phyloP scores from a whole-genome alignment of 2,329 filamentous ascomycete species.

The Colletotrichum sp. region DNA sequence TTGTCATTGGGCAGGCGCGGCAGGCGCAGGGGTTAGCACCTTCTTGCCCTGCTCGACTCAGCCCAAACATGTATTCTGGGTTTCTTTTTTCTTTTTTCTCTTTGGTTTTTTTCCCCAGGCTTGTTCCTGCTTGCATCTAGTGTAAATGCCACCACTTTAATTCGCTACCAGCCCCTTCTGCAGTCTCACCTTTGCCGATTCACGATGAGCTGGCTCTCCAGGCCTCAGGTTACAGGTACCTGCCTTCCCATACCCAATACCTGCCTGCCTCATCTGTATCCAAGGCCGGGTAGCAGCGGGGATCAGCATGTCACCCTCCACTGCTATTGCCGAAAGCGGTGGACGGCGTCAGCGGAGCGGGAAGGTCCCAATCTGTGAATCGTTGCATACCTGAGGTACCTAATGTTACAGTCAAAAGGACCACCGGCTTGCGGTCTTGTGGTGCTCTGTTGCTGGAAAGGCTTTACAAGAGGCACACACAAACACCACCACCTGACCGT shows the following conservation, averaged over 20 bases:
- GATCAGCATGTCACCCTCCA: neutral
- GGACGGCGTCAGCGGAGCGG: neutral
- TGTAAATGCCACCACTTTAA: neutral
- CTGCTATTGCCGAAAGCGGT: constrained; percentile 2
- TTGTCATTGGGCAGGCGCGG: constrained; percentile 20
- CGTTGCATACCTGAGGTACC: neutral
- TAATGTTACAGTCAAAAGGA: neutral
- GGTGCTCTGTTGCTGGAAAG: neutral
- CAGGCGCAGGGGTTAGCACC: constrained; percentile 12
- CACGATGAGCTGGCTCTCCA: neutral
- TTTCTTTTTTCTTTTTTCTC: neutral
- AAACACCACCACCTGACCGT: neutral
- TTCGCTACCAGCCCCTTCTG: neutral
- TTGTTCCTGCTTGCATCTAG: neutral
- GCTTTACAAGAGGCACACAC: neutral
- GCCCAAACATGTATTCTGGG: constrained; percentile 5
- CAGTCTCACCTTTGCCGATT: neutral
- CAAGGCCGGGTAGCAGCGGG: constrained; percentile 8
- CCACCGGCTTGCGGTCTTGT: neutral
- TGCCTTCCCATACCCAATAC: neutral
- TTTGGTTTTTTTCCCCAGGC: neutral
- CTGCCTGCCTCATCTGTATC: constrained; percentile 5
- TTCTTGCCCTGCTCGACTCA: constrained; percentile 14
- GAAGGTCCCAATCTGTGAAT: constrained; percentile 4
- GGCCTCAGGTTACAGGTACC: neutral